Evolutionary conservation across 257 asterid species (phyloP), one percentile per base, ranked within the genome.

Genomic region (Petunia axillaris): DNA sequence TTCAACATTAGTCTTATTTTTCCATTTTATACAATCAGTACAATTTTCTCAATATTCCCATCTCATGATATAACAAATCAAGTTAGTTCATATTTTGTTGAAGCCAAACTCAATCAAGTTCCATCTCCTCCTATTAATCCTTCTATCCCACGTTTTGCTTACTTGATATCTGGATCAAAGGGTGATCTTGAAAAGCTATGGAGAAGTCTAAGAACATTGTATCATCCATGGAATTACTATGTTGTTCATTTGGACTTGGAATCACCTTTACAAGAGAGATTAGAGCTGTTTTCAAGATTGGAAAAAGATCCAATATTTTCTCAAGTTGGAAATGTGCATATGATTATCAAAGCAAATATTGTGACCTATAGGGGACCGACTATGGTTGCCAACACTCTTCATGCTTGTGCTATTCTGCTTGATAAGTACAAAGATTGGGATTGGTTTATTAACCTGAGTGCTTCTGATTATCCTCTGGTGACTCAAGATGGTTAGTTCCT

Each of bases 351-450:
- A 85, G 93, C 99, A 13, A 95, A 95, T 84, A 91, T 92, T 92
- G 99, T 95, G 64, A 95, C 99, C 5, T 95, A 93, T 73, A 88
- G 93, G 83, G 99, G 99, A 9, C 99, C 99, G 4, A 95, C 99
- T 48, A 95, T 95, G 99, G 98, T 95, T 63, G 79, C 97, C 39
- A 95, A 94, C 75, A 95, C 99, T 16, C 99, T 95, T 81, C 99
- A 95, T 60, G 97, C 98, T 1, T 91, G 97, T 62, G 96, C 99
- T 74, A 87, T 95, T 89, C 93, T 95, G 6, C 92, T 95, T 58
- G 94, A 90, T 90, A 88, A 65, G 75, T 79, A 64, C 73, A 88
- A 89, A 76, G 97, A 95, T 76, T 95, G 99, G 99, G 98, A 92
- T 84, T 95, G 99, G 98, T 95, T 93, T 86, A 95, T 95, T 63